Evolutionary conservation across 805 yeast species (phyloP), one percentile per base, ranked within the genome.

Genomic region (Candida corydali): DNA sequence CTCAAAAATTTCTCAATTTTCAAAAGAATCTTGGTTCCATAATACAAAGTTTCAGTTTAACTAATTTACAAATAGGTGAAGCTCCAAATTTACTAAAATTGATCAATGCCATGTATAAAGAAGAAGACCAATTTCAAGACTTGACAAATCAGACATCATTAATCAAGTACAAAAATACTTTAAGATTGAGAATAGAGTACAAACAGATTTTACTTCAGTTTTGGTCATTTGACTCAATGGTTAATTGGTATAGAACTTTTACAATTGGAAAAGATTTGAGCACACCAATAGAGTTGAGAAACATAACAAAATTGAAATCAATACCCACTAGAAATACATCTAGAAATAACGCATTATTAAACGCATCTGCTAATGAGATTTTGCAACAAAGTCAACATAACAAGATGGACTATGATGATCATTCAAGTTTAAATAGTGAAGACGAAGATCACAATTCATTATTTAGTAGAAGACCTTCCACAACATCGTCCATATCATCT

Each of bases 191-290:
- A 27, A 41, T 64, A n/a, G 73, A 67, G 46, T 51, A 55, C 40
- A 51, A 54, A 31, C 73, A 67, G 43, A 25, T 63, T 14, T 50
- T 64, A 15, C 47, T 67, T 3, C 70, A 65, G 36, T 61, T 61
- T 33, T 67, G 72, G 72, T 62, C 70, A 15, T 65, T 65, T 43
- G 49, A 55, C 38, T 62, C 59, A 2, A 52, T 65, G 62, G 45
- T 59, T 11, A 55, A 60, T 30, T 67, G 73, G 73, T 58, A 40
- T 45, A 50, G 69, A 25, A 50, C 50, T 31, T 48, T 67, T 28
- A 39, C 38, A 14, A 57, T 56, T 16, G 72, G 69, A 9, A 52
- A 53, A 16, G 70, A 65, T 40, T 54, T 67, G 36, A 51, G 61
- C 32, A 26, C 34, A 15, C 60, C 62, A 6, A 34, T 59, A 26